phyloP scores from a whole-genome alignment of 306 rosid species.

The Cicer arietinum region DNA sequence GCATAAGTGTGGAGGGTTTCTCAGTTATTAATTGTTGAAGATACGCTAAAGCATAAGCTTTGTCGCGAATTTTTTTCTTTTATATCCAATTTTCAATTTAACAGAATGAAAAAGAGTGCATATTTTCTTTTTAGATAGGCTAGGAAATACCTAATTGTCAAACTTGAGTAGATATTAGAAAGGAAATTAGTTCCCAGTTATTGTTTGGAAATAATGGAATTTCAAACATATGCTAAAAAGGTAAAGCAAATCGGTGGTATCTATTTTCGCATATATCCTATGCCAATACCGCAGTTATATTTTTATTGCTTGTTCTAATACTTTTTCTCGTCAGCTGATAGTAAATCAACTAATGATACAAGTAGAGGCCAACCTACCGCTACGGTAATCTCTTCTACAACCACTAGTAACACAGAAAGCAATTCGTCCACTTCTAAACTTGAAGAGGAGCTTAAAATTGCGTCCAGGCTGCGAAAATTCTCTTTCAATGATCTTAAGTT shows the following conservation, averaged over 20 bases:
- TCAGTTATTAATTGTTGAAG: background rate
- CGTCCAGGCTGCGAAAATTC: slow-evolving; percentile 85
- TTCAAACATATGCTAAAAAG: slow-evolving; percentile 17
- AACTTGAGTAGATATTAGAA: slow-evolving; percentile 5
- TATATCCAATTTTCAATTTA: background rate
- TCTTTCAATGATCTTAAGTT: slow-evolving; percentile 85
- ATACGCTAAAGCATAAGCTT: background rate
- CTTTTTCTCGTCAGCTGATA: slow-evolving; percentile 51
- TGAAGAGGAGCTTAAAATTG: slow-evolving; percentile 94
- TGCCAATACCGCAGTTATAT: background rate
- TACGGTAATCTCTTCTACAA: slow-evolving; percentile 72
- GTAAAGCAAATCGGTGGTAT: slow-evolving; percentile 1
- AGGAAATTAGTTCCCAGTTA: background rate
- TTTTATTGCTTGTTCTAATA: slow-evolving; percentile 25
- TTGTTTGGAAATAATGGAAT: slow-evolving; percentile 21
- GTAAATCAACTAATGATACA: slow-evolving; percentile 74
- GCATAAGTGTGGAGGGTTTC: background rate
- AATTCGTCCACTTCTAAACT: slow-evolving; percentile 85
- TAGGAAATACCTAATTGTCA: slow-evolving; percentile 4
- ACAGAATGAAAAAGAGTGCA: background rate
- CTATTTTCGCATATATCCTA: slow-evolving; percentile 9
- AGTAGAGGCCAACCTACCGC: slow-evolving; percentile 81
- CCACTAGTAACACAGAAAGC: slow-evolving; percentile 91
- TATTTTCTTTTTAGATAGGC: slow-evolving; percentile 15
- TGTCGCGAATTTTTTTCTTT: background rate